Evolutionary conservation across 1,284 basidiomycete genomes (phyloP).

Genomic region (Hypsizygus ulmarius): DNA sequence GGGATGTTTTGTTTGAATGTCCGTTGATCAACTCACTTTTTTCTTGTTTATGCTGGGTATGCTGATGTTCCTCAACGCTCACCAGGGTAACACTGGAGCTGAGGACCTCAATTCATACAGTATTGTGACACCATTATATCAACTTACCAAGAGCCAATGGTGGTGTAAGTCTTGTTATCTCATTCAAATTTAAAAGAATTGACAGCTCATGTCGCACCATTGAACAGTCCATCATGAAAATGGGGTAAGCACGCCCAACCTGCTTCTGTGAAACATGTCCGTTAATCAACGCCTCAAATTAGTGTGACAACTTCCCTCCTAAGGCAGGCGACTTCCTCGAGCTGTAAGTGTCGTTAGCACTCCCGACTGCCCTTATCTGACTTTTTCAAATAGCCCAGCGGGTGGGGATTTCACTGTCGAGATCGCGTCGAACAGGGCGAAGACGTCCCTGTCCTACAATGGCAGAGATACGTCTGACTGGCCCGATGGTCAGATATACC

Average conservation of each 20-base stretch:
- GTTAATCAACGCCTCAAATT: conserved; percentile 5
- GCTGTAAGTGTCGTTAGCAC: conserved; percentile 29
- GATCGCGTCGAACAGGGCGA: conserved; percentile 41
- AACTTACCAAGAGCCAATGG: conserved; percentile 35
- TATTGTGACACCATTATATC: conserved; percentile 40
- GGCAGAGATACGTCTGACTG: conserved; percentile 34
- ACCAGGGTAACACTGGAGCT: conserved; percentile 26
- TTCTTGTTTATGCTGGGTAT: not conserved
- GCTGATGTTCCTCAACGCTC: not conserved
- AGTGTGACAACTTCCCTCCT: conserved; percentile 46
- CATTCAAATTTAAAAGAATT: conserved; percentile 1
- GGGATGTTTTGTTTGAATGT: conserved; percentile 39
- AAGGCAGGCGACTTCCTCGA: conserved; percentile 43
- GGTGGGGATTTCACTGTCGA: conserved; percentile 44
- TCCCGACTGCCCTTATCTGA: not conserved
- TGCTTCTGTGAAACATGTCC: not conserved
- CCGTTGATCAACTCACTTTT: conserved; percentile 3
- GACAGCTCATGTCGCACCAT: too few relatives aligned
- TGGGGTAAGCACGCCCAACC: conserved; percentile 24
- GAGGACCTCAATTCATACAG: conserved; percentile 36
- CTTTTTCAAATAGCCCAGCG: conserved; percentile 35
- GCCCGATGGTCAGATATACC: conserved; percentile 38
- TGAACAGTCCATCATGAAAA: conserved; percentile 37
- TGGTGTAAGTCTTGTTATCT: conserved; percentile 34
- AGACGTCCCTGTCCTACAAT: conserved; percentile 38